Percentiles rank a stretch among this genome's conserved stretches.
Evolutionary conservation across 495 filamentous ascomycete species (phyloP).

Genomic region (Penicillium coprophilum): DNA sequence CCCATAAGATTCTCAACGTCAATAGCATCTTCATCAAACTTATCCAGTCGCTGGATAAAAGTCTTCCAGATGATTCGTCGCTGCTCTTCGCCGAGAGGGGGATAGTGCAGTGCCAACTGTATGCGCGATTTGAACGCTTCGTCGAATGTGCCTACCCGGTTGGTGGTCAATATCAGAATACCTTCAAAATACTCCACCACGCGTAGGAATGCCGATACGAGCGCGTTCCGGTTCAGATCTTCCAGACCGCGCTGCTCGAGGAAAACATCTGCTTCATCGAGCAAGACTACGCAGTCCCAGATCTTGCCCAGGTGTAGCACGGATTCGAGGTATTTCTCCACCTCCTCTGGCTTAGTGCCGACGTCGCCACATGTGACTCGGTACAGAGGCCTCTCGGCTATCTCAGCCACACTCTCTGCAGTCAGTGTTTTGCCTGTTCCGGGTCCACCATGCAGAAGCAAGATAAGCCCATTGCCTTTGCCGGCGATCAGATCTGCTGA

Average conservation of each 20-base stretch:
- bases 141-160: constrained; percentile 51
- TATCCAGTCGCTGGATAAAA: constrained; percentile 29
- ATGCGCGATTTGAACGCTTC: constrained; percentile 52
- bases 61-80: constrained; percentile 40
- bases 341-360: constrained; percentile 35
- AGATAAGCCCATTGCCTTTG: constrained; percentile 47
- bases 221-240: constrained; percentile 49
- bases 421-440: constrained; percentile 44
- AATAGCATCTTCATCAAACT: not conserved
- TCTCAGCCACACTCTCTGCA: constrained; percentile 36
- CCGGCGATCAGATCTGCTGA: constrained; percentile 33
- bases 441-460: constrained; percentile 54
- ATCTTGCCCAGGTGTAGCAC: constrained; percentile 39
- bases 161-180: constrained; percentile 37
- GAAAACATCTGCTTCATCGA: constrained; percentile 61
- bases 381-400: constrained; percentile 26
- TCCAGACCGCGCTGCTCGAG: constrained; percentile 41
- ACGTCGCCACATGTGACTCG: constrained; percentile 38
- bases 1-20: constrained; percentile 12
- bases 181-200: constrained; percentile 57
- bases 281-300: constrained; percentile 53
- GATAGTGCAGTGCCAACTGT: constrained; percentile 46
- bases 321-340: constrained; percentile 42
- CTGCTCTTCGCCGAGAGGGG: constrained; percentile 9
- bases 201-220: constrained; percentile 56